Percentiles rank a stretch among this genome's conserved stretches.
Evolutionary conservation across 345 rosid species (phyloP).

Genomic region (Lepidium aucheri): DNA sequence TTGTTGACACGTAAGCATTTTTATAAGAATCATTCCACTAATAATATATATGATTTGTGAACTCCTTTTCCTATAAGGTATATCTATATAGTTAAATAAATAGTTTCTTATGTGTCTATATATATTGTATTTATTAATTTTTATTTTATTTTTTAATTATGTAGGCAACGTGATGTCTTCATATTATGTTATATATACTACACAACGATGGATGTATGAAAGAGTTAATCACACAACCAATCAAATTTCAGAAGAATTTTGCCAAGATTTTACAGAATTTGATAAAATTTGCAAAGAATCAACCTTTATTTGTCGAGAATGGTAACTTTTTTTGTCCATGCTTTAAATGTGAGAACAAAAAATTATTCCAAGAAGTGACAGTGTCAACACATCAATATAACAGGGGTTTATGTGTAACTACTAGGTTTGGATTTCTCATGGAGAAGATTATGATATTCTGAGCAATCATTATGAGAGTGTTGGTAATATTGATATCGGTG

Average conservation of each 20-base stretch:
- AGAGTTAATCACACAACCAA: neutral
- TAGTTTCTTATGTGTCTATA: no score
- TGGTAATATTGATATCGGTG: no score
- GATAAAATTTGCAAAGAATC: neutral
- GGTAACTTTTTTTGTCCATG: neutral
- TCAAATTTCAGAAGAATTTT: neutral
- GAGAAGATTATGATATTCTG: neutral
- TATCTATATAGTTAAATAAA: no score
- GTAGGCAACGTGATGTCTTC: no score
- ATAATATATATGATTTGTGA: no score
- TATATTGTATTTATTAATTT: no score
- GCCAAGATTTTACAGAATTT: neutral
- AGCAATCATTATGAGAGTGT: neutral
- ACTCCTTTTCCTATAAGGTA: no score
- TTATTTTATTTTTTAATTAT: no score
- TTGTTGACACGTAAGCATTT: no score
- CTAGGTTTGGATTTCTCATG: neutral
- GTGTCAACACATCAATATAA: neutral
- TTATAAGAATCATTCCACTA: no score
- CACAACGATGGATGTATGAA: neutral
- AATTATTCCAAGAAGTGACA: neutral
- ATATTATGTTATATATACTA: no score
- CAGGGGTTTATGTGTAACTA: neutral
- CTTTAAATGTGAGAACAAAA: neutral
- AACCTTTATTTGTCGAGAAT: neutral